These are phyloP conservation scores for Aspergillus sp. DNA, from an alignment of 2,329 filamentous ascomycete species.

Conservation along the genomic window DNA sequence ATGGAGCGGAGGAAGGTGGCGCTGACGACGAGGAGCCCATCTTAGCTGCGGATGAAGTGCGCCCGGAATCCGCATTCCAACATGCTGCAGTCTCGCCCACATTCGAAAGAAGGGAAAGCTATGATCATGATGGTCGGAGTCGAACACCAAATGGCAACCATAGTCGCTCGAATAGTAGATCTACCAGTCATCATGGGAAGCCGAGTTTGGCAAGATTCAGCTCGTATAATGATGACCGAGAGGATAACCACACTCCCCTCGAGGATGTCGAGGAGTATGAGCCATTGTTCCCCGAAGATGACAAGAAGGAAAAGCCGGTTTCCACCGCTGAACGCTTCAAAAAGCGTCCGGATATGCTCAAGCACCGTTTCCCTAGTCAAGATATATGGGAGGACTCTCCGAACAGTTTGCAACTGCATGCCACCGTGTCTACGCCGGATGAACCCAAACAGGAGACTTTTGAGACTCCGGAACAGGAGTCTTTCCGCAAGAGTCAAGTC, in stretches of 20 bases:
- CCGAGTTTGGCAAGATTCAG: constrained; percentile 50
- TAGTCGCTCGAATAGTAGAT: constrained; percentile 61
- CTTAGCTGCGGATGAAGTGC: constrained; percentile 80
- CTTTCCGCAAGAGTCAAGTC: constrained; percentile 35
- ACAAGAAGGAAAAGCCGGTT: constrained; percentile 53
- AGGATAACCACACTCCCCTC: constrained; percentile 60
- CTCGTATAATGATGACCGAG: constrained; percentile 46
- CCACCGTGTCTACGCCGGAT: constrained; percentile 81
- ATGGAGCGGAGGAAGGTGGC: constrained; percentile 44
- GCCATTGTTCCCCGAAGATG: constrained; percentile 80
- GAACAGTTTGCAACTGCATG: constrained; percentile 68
- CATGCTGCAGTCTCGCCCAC: constrained; percentile 78
- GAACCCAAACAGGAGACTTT: constrained; percentile 43
- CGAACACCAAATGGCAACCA: constrained; percentile 51
- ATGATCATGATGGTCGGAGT: constrained; percentile 48
- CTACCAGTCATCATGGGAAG: constrained; percentile 58
- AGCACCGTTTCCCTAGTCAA: constrained; percentile 81
- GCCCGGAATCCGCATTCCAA: constrained; percentile 62
- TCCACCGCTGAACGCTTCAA: constrained; percentile 55
- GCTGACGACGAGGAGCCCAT: constrained; percentile 70
- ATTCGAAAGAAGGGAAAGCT: constrained; percentile 58
- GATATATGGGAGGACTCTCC: constrained; percentile 98
- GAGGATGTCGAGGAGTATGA: constrained; percentile 94
- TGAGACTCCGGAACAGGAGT: constrained; percentile 47
- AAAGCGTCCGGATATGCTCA: constrained; percentile 47